phyloP scores from a whole-genome alignment of 2,329 filamentous ascomycete species.

The Colletotrichum camelliae region DNA sequence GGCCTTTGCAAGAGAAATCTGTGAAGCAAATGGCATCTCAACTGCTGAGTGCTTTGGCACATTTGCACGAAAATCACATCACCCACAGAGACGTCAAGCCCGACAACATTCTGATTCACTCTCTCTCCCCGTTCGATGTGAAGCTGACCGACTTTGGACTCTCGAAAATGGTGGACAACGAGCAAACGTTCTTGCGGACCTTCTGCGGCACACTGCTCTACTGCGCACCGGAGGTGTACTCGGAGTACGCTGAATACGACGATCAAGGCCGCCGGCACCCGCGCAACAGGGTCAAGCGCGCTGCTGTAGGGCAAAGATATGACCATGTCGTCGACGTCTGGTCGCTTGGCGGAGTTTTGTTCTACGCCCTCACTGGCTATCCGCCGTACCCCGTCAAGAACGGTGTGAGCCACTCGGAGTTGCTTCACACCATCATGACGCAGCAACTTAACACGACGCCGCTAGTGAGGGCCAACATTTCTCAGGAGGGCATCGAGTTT shows the following conservation, averaged over 20 bases:
- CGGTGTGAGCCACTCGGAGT: conserved; percentile 77
- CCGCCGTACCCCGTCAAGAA: conserved; percentile 83
- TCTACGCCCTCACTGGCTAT: conserved; percentile 78
- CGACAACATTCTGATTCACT: conserved; percentile 91
- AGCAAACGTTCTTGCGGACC: conserved; percentile 91
- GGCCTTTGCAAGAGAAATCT: conserved; percentile 68
- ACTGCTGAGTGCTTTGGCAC: conserved; percentile 81
- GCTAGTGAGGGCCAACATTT: conserved; percentile 64
- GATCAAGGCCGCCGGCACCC: conserved; percentile 69
- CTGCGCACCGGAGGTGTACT: conserved; percentile 96
- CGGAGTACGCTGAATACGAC: conserved; percentile 72
- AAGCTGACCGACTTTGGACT: conserved; percentile 97
- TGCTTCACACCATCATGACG: conserved; percentile 88
- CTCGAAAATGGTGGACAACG: conserved; percentile 90
- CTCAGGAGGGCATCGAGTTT: conserved; percentile 74
- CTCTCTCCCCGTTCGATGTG: conserved; percentile 74
- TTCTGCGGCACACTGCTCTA: conserved; percentile 97
- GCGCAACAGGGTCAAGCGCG: conserved; percentile 67
- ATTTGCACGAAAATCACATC: conserved; percentile 86
- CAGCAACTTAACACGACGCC: conserved; percentile 70
- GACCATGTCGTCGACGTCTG: conserved; percentile 94
- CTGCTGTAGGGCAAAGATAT: conserved; percentile 68
- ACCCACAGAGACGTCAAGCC: conserved; percentile 99
- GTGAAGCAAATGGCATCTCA: conserved; percentile 77
- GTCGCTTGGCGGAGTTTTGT: conserved; percentile 93